These are phyloP conservation scores for carrot (Daucus carota) DNA, from an alignment of 129 eudicot species.

Conservation along the genomic window DH1_v3.0 NC_030383.2:11507001-11507500, in stretches of 20 bases:
- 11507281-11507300: slow-evolving; percentile 63
- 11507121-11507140: not conserved
- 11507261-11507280: slow-evolving; percentile 1
- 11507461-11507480: slow-evolving; percentile 31
- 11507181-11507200: not conserved
- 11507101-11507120: not conserved
- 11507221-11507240: too few relatives aligned
- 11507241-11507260: too few relatives aligned
- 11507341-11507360: slow-evolving; percentile 43
- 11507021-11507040: not conserved
- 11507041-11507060: not conserved
- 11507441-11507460: slow-evolving; percentile 40
- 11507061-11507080: too few relatives aligned
- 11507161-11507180: not conserved
- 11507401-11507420: slow-evolving; percentile 33
- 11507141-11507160: not conserved
- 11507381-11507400: slow-evolving; percentile 22
- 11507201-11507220: not conserved
- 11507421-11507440: slow-evolving; percentile 31
- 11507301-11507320: slow-evolving; percentile 71
- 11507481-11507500: slow-evolving; percentile 20
- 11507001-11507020: not conserved
- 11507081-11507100: not conserved
- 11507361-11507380: slow-evolving; percentile 38
- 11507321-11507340: slow-evolving; percentile 38